Base-by-base conservation (phyloP, 371 early-diverging fungal genomes). In the Mucor saturninus region DNA sequence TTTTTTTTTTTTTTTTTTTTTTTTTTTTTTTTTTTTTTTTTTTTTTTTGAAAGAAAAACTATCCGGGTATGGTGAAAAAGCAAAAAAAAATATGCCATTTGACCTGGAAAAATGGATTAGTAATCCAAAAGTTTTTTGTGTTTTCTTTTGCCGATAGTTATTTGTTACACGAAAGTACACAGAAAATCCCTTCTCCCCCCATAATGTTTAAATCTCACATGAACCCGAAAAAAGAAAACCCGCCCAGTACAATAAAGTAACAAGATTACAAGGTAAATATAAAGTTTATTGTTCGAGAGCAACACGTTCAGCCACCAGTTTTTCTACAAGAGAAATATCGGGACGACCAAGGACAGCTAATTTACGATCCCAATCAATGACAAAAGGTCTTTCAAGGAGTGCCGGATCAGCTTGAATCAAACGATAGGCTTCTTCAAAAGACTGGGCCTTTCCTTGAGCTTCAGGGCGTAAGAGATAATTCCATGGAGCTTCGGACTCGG, bases 321-420 rank as follows among this genome's bases (percentile, higher is more conserved):
- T 56, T n/a, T 78, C 68, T 0, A 79, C 67, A 35, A 43, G 56
- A 49, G 65, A 64, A 9, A 73, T 38, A 45, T 81, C 76, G 21
- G 80, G 80, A 38, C 81, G 72, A 37, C 80, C 84, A 0, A 83
- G 58, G 7, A 66, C 80, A 49, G 84, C 81, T 40, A 55, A 67
- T 40, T 78, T 78, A n/a, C 61, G 62, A n/a, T 67, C 65, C 72
- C 73, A 77, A 56, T 83, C 83, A 29, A 83, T 69, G 2, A 79
- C 70, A 32, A 83, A 71, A 10, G 83, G 83, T 30, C 83, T 68
- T 62, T 81, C 81, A 5, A 83, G 56, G 26, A 61, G 54, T 5
- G 63, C 57, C 39, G 80, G 77, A 32, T 83, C 61, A 35, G 69
- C 14, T 50, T 70, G 59, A n/a, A 81, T 59, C 2, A 81, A 9